Evolutionary conservation across 1,139 yeast genomes (phyloP).

Genomic region (Pichia sp.): DNA sequence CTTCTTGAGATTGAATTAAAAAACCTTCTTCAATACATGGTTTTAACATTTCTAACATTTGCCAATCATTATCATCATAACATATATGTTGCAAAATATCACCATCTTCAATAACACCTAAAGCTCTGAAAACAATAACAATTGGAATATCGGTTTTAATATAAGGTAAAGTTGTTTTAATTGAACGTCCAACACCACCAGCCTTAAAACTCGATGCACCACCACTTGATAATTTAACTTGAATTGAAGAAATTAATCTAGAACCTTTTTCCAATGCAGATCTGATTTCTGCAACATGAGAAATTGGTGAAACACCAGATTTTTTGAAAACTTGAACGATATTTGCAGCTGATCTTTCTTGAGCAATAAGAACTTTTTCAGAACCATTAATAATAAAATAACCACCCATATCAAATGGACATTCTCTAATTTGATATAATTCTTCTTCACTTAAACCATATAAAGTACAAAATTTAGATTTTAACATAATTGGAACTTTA

Average conservation of each 20-base stretch:
- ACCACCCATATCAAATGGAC: slow-evolving; percentile 99
- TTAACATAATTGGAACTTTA: slow-evolving; percentile 94
- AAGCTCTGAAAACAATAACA: slow-evolving; percentile 92
- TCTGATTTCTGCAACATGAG: slow-evolving; percentile 94
- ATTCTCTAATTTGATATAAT: slow-evolving; percentile 89
- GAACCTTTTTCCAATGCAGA: slow-evolving; percentile 97
- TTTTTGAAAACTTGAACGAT: slow-evolving; percentile 97
- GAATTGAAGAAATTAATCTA: slow-evolving; percentile 87
- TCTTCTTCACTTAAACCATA: slow-evolving; percentile 92
- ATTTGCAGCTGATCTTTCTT: slow-evolving; percentile 96
- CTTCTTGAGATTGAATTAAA: slow-evolving; percentile 96
- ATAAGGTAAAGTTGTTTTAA: slow-evolving; percentile 92
- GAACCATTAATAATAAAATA: slow-evolving; percentile 97
- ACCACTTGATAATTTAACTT: slow-evolving; percentile 60
- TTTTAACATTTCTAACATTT: slow-evolving; percentile 97
- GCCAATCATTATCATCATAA: slow-evolving; percentile 97
- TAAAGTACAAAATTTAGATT: slow-evolving; percentile 92
- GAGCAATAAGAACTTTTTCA: slow-evolving; percentile 96
- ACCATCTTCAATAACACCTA: slow-evolving; percentile 98
- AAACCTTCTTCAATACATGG: slow-evolving; percentile 99
- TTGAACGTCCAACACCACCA: slow-evolving; percentile 64
- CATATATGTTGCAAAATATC: slow-evolving; percentile 97
- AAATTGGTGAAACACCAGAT: slow-evolving; percentile 94
- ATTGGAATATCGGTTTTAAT: slow-evolving; percentile 95
- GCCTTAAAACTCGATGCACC: slow-evolving; percentile 43